Evolutionary conservation across 2,329 filamentous ascomycete species (phyloP).

Genomic region (Cladosporium velox): DNA sequence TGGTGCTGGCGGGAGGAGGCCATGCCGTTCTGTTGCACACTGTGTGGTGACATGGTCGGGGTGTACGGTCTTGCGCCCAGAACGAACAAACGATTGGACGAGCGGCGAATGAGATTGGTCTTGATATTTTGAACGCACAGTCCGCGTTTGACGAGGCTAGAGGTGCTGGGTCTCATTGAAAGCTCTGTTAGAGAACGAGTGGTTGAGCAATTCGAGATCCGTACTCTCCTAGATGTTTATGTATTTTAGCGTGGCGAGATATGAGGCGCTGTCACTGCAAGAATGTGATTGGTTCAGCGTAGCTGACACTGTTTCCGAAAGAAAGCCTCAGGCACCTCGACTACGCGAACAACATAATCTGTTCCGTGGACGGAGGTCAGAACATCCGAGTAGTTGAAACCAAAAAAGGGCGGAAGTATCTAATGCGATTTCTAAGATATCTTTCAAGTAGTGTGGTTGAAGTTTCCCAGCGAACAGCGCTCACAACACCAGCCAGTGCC

Average conservation of each 20-base stretch:
- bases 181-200: neutral
- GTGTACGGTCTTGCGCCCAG: neutral
- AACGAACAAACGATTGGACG: neutral
- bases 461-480: too few species aligned
- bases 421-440: too few species aligned
- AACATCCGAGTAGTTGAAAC: too few species aligned
- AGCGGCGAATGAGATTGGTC: neutral
- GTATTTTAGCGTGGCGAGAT: neutral
- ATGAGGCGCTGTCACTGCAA: neutral
- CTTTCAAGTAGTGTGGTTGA: too few species aligned
- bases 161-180: neutral
- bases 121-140: neutral
- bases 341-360: too few species aligned
- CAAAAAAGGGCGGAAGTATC: too few species aligned
- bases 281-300: neutral
- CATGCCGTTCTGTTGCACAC: neutral
- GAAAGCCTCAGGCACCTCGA: neutral
- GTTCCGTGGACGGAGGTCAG: too few species aligned
- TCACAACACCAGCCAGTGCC: too few species aligned
- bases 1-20: neutral
- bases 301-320: too few species aligned
- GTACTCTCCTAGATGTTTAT: neutral
- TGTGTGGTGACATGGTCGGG: conserved; percentile 3
- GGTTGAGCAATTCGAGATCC: neutral
- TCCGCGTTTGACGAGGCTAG: neutral